These are phyloP conservation scores for Ambrosiella cleistominuta DNA, from an alignment of 2,329 filamentous ascomycete genomes.

Conservation along the genomic window DNA sequence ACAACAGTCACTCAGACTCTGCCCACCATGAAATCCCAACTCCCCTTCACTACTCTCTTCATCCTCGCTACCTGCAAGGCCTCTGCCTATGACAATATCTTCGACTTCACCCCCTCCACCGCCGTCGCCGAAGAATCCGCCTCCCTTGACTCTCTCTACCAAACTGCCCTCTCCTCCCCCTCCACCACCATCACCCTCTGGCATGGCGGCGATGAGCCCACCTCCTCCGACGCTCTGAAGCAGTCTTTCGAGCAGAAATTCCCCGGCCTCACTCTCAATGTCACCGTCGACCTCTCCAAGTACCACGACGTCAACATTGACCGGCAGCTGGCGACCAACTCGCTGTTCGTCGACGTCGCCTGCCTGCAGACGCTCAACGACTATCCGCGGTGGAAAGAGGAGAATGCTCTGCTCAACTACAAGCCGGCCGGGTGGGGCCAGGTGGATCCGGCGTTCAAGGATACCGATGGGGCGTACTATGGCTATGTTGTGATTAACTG, in stretches of 20 bases:
- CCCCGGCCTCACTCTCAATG: conserved; percentile 32
- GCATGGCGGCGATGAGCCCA: conserved; percentile 31
- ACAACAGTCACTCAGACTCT: background rate
- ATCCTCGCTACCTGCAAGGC: background rate
- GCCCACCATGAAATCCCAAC: conserved; percentile 1
- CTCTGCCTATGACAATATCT: conserved; percentile 16
- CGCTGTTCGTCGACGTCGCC: conserved; percentile 27
- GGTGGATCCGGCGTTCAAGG: conserved; percentile 25
- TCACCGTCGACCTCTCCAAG: conserved; percentile 38
- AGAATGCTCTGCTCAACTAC: conserved; percentile 31
- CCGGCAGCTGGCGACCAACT: conserved; percentile 23
- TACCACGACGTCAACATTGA: conserved; percentile 33
- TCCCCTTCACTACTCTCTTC: background rate
- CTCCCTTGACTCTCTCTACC: conserved; percentile 31
- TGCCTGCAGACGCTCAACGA: conserved; percentile 34
- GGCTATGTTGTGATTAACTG: conserved; percentile 24
- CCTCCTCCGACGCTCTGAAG: conserved; percentile 24
- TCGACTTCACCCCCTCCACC: conserved; percentile 15
- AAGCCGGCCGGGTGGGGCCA: conserved; percentile 29
- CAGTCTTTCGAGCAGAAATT: conserved; percentile 28
- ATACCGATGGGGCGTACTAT: conserved; percentile 25
- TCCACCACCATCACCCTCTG: conserved; percentile 28
- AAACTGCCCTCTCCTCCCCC: conserved; percentile 28
- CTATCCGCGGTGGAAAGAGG: conserved; percentile 31
- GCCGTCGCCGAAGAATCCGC: conserved; percentile 24